Evolutionary conservation across 2,329 filamentous ascomycete species (phyloP).

Genomic region (Claviceps sp.): DNA sequence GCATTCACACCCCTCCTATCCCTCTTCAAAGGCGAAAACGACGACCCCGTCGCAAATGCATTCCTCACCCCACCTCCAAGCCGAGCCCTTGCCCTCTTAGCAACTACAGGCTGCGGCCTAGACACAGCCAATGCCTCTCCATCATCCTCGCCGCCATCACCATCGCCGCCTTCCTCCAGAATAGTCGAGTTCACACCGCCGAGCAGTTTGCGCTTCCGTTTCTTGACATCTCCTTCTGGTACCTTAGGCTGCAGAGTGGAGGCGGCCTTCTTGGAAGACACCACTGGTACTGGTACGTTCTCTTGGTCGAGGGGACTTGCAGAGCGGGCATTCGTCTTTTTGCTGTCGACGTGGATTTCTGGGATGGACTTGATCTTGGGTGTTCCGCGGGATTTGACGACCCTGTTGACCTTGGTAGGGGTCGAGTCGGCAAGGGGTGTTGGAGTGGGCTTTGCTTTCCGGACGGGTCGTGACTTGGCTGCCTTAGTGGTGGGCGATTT

Average conservation of each 20-base stretch:
- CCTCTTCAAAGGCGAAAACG: conserved; percentile 62
- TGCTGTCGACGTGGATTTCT: conserved; percentile 19
- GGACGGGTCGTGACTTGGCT: conserved; percentile 27
- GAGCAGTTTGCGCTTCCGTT: conserved; percentile 63
- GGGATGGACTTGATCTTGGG: conserved; percentile 3
- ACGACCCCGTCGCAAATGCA: conserved; percentile 34
- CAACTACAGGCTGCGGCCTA: not conserved
- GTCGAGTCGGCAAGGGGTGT: conserved; percentile 32
- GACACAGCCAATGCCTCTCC: conserved; percentile 24
- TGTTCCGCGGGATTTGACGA: conserved; percentile 3
- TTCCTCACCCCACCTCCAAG: conserved; percentile 21
- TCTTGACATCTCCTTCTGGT: conserved; percentile 31
- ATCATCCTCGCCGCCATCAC: conserved; percentile 48
- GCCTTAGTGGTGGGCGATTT: conserved; percentile 5
- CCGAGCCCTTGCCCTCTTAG: conserved; percentile 6
- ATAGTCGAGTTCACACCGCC: conserved; percentile 49
- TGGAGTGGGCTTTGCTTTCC: conserved; percentile 24
- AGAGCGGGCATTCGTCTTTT: conserved; percentile 22
- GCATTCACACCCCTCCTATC: conserved; percentile 49
- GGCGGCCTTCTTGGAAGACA: conserved; percentile 6
- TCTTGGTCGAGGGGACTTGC: conserved; percentile 17
- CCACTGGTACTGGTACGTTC: conserved; percentile 9
- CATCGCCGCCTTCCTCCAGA: conserved; percentile 61
- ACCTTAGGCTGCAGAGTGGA: conserved; percentile 6
- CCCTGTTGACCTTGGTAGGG: conserved; percentile 31